Base-by-base conservation (phyloP, 768 basidiomycete species). In the Xerocomellus chrysenteron region DNA sequence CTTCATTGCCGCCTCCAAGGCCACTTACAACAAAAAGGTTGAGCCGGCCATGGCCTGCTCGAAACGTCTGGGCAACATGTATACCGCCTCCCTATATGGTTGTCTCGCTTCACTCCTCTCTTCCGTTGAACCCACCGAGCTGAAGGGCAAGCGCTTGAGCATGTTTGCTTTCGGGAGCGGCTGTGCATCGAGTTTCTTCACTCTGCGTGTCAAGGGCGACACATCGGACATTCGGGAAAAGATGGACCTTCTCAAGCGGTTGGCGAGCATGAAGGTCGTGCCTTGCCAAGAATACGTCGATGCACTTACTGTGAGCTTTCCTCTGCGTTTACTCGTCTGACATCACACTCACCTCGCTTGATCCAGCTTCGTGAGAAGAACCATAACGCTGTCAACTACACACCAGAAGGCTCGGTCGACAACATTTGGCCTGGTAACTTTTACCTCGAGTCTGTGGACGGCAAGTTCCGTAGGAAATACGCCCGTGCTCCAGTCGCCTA, bases 161-260 rank as follows among this genome's bases (percentile, higher is more conserved):
- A 80, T 98, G 81, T 99, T 94, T 80, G 92, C 92, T n/a, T 99
- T 94, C 72, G 97, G 97, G 41, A 88, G 86, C 52, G 97, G 97
- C 48, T 91, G 93, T 61, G 95, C 97, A n/a, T 87, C 92, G 46
- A 88, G 86, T 57, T 97, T 98, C 88, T 99, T 87, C 80, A 85
- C 87, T 24, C 76, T 94, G 52, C 82, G 83, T 53, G 85, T 98
- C 66, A 90, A 88, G 80, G 94, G 94, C 56, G 90, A 94, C 67
- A 94, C 92, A 14, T 74, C 81, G 28, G 84, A 87, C 71, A 94
- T 99, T 56, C 78, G 79, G 60, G 76, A 84, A 70, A 93, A 90
- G 78, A 77, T 99, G 75, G 81, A 97, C 68, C 82, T 99, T 58
- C 70, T 87, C 53, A 78, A 83, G 63, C 82, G 95, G 37, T 74